Percentiles rank a stretch among this genome's conserved stretches.
phyloP scores from a whole-genome alignment of 148 eudicot species.

The Camellia sinensis region DNA sequence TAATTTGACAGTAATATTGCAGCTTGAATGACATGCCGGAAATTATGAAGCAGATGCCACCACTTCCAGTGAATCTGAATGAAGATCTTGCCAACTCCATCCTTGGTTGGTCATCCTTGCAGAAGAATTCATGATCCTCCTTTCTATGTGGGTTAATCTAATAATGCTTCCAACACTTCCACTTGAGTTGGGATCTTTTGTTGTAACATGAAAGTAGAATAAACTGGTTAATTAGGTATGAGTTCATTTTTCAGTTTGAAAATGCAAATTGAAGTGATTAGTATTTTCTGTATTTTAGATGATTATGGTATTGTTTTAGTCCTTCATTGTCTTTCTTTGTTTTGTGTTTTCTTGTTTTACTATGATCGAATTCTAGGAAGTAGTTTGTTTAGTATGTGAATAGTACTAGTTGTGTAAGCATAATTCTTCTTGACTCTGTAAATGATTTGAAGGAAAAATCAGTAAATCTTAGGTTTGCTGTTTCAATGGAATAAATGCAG shows the following conservation, averaged over 20 bases:
- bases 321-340: neutral
- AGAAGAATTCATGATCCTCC: constrained; percentile 40
- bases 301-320: neutral
- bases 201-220: neutral
- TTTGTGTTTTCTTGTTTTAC: neutral
- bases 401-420: neutral
- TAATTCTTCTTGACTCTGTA: constrained; percentile 1
- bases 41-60: constrained; percentile 95
- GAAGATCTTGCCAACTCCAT: constrained; percentile 70
- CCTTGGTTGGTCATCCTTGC: constrained; percentile 50
- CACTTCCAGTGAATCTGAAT: constrained; percentile 79
- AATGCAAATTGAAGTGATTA: neutral
- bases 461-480: neutral
- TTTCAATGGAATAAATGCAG: constrained; percentile 3
- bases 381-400: constrained; percentile 3
- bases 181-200: neutral
- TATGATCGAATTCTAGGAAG: constrained; percentile 4
- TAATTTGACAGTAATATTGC: constrained; percentile 30
- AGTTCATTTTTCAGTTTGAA: neutral
- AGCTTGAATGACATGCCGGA: constrained; percentile 85
- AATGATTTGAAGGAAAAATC: neutral
- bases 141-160: neutral
- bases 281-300: neutral
- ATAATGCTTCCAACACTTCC: neutral
- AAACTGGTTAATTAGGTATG: neutral